Percentiles rank a stretch among this genome's conserved stretches.
phyloP scores from a whole-genome alignment of 1,284 basidiomycete species.

The Cryptococcus jaspeensis region DNA sequence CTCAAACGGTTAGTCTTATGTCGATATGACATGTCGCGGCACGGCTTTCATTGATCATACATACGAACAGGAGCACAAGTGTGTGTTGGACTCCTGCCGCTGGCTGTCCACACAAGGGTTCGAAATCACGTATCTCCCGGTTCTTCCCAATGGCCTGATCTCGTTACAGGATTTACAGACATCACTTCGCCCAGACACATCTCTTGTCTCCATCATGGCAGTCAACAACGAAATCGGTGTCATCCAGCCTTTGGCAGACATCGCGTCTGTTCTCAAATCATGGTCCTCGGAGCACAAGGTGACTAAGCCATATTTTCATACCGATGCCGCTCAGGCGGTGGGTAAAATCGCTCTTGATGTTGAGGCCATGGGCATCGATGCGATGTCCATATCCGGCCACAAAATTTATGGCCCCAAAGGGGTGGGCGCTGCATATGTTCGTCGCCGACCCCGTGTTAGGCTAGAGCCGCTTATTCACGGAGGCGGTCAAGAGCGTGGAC shows the following conservation, averaged over 20 bases:
- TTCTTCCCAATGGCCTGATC: slow-evolving; percentile 81
- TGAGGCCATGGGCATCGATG: slow-evolving; percentile 91
- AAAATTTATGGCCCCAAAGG: slow-evolving; percentile 99
- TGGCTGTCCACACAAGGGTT: slow-evolving; percentile 95
- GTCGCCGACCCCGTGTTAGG: slow-evolving; percentile 86
- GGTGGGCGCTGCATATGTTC: slow-evolving; percentile 90
- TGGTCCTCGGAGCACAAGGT: slow-evolving; percentile 58
- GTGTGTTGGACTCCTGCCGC: slow-evolving; percentile 96
- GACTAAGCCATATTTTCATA: slow-evolving; percentile 92
- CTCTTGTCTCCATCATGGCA: slow-evolving; percentile 92
- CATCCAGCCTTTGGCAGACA: slow-evolving; percentile 95
- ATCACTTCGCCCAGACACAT: slow-evolving; percentile 81
- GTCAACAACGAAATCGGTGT: slow-evolving; percentile 99
- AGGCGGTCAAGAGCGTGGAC: slow-evolving; percentile 94
- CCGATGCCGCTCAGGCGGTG: slow-evolving; percentile 93
- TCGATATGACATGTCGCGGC: background rate
- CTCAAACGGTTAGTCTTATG: slow-evolving; percentile 68
- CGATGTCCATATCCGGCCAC: slow-evolving; percentile 95
- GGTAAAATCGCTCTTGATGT: slow-evolving; percentile 92
- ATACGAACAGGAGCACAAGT: slow-evolving; percentile 88
- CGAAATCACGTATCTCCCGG: slow-evolving; percentile 95
- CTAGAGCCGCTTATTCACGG: slow-evolving; percentile 94
- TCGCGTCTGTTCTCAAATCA: slow-evolving; percentile 70
- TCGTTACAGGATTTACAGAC: slow-evolving; percentile 71
- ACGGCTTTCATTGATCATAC: slow-evolving; percentile 1